phyloP scores from a whole-genome alignment of 768 basidiomycete genomes.

The Kwoniella europaea region DNA sequence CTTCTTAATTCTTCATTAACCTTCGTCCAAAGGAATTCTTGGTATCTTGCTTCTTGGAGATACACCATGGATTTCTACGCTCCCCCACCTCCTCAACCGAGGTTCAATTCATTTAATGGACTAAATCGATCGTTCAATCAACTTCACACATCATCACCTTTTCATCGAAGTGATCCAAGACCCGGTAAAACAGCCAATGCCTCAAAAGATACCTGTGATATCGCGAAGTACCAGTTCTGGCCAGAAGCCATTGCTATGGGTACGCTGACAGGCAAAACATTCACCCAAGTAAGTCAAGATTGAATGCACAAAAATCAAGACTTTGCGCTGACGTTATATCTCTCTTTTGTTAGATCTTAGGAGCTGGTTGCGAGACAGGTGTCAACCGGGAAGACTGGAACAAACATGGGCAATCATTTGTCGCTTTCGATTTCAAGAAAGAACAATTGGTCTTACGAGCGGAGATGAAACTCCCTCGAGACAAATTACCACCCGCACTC shows the following conservation, averaged over 20 bases:
- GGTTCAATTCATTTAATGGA: background rate
- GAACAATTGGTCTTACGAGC: slow-evolving; percentile 42
- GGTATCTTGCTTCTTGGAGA: background rate
- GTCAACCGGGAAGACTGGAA: background rate
- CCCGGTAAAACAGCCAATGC: slow-evolving; percentile 17
- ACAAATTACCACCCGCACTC: slow-evolving; percentile 38
- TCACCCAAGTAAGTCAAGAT: slow-evolving; percentile 35
- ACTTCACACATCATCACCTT: background rate
- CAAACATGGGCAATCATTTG: slow-evolving; percentile 30
- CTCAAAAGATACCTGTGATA: slow-evolving; percentile 1
- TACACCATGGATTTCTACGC: background rate
- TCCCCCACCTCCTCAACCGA: background rate
- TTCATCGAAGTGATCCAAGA: slow-evolving; percentile 1
- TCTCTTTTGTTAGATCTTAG: slow-evolving; percentile 30
- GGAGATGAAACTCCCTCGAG: slow-evolving; percentile 19
- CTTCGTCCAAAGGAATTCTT: background rate
- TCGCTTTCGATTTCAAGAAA: slow-evolving; percentile 46
- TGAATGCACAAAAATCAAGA: too few relatives aligned
- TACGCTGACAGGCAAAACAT: slow-evolving; percentile 34
- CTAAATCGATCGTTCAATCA: background rate
- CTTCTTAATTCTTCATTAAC: background rate
- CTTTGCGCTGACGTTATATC: background rate
- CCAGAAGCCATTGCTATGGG: slow-evolving; percentile 48
- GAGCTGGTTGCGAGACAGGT: slow-evolving; percentile 24
- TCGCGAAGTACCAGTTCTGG: slow-evolving; percentile 38